Evolutionary conservation across 2,329 filamentous ascomycete species (phyloP).

Genomic region (Microcyclosporella mali): DNA sequence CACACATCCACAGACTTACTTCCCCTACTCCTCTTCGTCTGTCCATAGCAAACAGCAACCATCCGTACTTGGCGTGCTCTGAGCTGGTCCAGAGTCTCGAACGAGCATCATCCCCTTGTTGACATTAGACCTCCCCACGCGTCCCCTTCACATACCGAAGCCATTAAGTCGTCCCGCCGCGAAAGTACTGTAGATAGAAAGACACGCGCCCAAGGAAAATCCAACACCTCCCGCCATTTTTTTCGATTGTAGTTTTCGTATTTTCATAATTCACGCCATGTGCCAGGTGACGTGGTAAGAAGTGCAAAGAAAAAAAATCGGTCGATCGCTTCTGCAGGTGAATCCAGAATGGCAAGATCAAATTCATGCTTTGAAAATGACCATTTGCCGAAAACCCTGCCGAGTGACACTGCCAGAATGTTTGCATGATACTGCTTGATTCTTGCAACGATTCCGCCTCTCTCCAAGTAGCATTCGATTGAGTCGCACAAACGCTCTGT

Average conservation of each 20-base stretch:
- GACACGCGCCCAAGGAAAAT: neutral
- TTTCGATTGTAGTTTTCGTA: slow-evolving; percentile 2
- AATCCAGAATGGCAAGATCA: slow-evolving; percentile 10
- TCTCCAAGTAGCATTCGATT: slow-evolving; percentile 9
- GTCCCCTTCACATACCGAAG: slow-evolving; percentile 4
- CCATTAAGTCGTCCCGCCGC: neutral
- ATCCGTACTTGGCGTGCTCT: too few species aligned
- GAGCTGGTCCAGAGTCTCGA: too few species aligned
- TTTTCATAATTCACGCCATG: neutral
- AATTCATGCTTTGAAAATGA: too few species aligned
- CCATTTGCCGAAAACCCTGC: slow-evolving; percentile 30
- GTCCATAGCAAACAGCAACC: too few species aligned
- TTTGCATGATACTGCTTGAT: slow-evolving; percentile 14
- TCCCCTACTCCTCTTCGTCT: too few species aligned
- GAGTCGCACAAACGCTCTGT: neutral
- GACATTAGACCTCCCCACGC: slow-evolving; percentile 6
- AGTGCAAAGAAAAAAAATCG: slow-evolving; percentile 10
- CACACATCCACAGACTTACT: too few species aligned
- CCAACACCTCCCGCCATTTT: neutral
- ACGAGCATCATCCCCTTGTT: neutral
- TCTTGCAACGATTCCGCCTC: slow-evolving; percentile 8
- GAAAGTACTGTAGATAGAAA: neutral
- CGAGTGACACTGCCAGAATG: slow-evolving; percentile 36
- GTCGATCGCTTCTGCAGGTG: slow-evolving; percentile 18
- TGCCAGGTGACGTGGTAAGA: slow-evolving; percentile 2